Conservation (phyloP, 2,329 filamentous ascomycete genomes). For the Exophiala dermatitidis region DNA sequence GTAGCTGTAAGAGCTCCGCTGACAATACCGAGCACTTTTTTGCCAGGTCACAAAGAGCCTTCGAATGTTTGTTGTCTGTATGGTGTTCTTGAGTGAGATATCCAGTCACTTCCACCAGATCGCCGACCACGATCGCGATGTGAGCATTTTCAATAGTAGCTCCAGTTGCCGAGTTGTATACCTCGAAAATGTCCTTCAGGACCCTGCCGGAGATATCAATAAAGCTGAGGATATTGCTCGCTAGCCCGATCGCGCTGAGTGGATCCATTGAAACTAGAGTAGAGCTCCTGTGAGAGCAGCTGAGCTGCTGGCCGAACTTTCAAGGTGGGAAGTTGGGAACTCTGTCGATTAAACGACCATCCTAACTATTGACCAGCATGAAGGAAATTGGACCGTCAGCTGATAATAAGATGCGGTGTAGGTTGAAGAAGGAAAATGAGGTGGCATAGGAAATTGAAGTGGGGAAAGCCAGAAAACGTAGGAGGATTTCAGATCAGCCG, state of each 20-base stretch:
- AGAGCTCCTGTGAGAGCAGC: too few species aligned
- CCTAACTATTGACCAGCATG: too few species aligned
- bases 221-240: conserved; percentile 2
- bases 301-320: not conserved
- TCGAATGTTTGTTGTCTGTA: not conserved
- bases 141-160: not conserved
- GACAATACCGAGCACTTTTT: not conserved
- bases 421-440: too few species aligned
- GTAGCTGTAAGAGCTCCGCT: not conserved
- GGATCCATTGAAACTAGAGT: not conserved
- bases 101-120: not conserved
- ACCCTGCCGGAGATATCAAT: not conserved
- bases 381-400: too few species aligned
- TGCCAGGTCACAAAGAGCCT: not conserved
- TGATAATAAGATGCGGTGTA: too few species aligned
- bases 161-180: not conserved
- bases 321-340: not conserved
- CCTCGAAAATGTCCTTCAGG: not conserved
- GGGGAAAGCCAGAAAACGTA: too few species aligned
- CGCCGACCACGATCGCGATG: not conserved
- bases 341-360: too few species aligned
- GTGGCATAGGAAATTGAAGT: too few species aligned
- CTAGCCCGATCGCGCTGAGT: not conserved
- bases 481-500: too few species aligned
- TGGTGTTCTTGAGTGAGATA: not conserved